Conservation (phyloP, 1,139 yeast genomes). For the Meyerozyma elateridarum region DNA sequence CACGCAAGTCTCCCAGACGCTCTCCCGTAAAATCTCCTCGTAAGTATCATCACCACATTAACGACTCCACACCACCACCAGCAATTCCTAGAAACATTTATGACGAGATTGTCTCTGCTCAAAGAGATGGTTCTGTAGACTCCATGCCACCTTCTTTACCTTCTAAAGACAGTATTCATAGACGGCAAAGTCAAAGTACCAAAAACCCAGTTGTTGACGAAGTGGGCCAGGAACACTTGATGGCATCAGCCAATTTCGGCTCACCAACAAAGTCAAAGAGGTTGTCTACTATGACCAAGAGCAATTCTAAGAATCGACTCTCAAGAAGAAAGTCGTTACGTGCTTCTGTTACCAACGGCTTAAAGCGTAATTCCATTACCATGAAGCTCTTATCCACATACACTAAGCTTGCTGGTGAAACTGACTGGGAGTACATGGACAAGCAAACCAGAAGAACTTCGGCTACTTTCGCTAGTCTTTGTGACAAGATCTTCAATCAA, state of each 20-base stretch:
- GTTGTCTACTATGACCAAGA: slow-evolving; percentile 25
- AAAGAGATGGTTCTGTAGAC: slow-evolving; percentile 21
- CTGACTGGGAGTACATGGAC: slow-evolving; percentile 68
- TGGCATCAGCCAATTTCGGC: slow-evolving; percentile 28
- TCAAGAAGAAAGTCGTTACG: slow-evolving; percentile 38
- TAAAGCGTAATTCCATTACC: slow-evolving; percentile 67
- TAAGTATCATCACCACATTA: slow-evolving; percentile 11
- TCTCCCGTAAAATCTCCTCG: slow-evolving; percentile 18
- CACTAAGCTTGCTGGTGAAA: slow-evolving; percentile 63
- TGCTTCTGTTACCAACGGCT: slow-evolving; percentile 39
- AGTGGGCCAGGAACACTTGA: slow-evolving; percentile 18
- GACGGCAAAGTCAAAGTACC: slow-evolving; percentile 9
- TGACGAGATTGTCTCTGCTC: slow-evolving; percentile 43
- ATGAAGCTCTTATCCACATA: slow-evolving; percentile 65
- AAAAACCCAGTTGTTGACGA: slow-evolving; percentile 24
- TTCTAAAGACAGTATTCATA: slow-evolving; percentile 28
- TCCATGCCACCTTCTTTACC: slow-evolving; percentile 40
- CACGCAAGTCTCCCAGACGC: slow-evolving; percentile 21
- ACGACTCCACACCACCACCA: slow-evolving; percentile 21
- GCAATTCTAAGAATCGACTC: slow-evolving; percentile 29
- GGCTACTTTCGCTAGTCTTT: slow-evolving; percentile 69
- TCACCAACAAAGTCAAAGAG: slow-evolving; percentile 20
- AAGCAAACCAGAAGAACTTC: slow-evolving; percentile 72
- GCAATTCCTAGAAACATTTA: slow-evolving; percentile 44
- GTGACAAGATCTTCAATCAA: slow-evolving; percentile 69